Percentiles rank a stretch among this genome's conserved stretches.
Evolutionary conservation across 73 alveolate species (phyloP).

Genomic region (Symbiodinium natans): DNA sequence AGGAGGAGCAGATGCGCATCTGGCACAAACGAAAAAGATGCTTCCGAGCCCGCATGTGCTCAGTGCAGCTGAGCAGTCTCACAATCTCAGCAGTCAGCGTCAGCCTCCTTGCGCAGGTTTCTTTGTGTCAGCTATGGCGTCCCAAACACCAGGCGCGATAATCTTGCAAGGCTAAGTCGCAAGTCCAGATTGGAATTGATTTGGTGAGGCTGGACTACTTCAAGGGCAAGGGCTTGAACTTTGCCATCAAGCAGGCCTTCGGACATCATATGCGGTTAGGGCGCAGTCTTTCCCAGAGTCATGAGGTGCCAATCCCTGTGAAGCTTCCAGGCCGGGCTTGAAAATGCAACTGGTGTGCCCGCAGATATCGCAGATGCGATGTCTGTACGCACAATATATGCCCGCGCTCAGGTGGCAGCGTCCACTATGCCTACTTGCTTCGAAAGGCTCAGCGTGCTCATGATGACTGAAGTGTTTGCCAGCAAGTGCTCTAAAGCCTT

Average conservation of each 20-base stretch:
- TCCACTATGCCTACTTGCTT: constrained; percentile 69
- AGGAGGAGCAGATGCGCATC: background rate
- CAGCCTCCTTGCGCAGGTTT: constrained; percentile 44
- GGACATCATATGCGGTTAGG: background rate
- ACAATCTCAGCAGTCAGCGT: too few relatives aligned
- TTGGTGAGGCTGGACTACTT: constrained; percentile 68
- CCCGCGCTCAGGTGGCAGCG: constrained; percentile 69
- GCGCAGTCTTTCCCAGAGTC: background rate
- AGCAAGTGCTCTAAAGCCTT: background rate
- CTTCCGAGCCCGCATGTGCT: too few relatives aligned
- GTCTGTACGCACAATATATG: too few relatives aligned
- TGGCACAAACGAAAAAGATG: background rate
- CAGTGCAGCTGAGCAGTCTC: too few relatives aligned
- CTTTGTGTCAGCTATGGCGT: constrained; percentile 91
- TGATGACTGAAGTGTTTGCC: background rate
- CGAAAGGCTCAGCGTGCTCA: constrained; percentile 19
- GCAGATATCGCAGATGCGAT: too few relatives aligned
- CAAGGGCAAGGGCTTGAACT: constrained; percentile 91
- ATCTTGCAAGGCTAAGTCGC: too few relatives aligned
- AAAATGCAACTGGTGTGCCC: too few relatives aligned
- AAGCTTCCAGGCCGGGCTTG: constrained; percentile 66
- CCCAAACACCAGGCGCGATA: constrained; percentile 66
- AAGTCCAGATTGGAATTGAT: background rate
- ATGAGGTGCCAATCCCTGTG: constrained; percentile 80
- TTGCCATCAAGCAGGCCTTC: constrained; percentile 82